Evolutionary conservation across 345 rosid genomes (phyloP).

Genomic region (Clausena lansium): DNA sequence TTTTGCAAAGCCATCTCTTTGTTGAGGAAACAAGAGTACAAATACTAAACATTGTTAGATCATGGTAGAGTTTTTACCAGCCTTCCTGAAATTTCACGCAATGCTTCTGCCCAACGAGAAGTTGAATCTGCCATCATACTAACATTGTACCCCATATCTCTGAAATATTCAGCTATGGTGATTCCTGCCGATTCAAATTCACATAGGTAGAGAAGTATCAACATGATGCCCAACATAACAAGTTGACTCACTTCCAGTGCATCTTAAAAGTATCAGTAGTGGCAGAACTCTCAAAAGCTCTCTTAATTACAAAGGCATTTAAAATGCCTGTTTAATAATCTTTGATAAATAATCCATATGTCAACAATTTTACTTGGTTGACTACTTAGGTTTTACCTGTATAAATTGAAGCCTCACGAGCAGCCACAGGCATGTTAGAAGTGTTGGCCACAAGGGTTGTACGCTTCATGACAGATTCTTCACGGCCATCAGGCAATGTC

Average conservation of each 20-base stretch:
- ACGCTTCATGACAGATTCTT: constrained; percentile 99
- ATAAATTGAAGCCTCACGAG: constrained; percentile 99
- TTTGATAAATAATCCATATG: neutral
- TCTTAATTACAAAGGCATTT: neutral
- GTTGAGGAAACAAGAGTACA: neutral
- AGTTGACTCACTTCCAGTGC: neutral
- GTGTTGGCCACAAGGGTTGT: constrained; percentile 99
- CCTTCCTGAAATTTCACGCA: constrained; percentile 99
- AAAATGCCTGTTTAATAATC: neutral
- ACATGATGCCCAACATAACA: neutral
- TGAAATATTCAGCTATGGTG: constrained; percentile 97
- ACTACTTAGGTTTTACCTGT: constrained; percentile 49
- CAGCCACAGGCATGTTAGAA: constrained; percentile 99
- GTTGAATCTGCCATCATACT: constrained; percentile 99
- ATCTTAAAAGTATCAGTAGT: neutral
- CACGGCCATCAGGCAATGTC: constrained; percentile 99
- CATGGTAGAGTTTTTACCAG: constrained; percentile 43
- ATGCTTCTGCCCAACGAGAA: constrained; percentile 99
- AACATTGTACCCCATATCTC: constrained; percentile 99
- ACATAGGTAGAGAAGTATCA: constrained; percentile 6
- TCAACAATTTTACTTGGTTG: neutral
- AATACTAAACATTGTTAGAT: neutral
- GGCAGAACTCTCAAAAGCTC: neutral
- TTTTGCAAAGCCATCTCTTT: neutral
- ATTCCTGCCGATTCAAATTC: constrained; percentile 56